Conservation (phyloP, 2,329 filamentous ascomycete species). For the Talaromyces funiculosus region DNA sequence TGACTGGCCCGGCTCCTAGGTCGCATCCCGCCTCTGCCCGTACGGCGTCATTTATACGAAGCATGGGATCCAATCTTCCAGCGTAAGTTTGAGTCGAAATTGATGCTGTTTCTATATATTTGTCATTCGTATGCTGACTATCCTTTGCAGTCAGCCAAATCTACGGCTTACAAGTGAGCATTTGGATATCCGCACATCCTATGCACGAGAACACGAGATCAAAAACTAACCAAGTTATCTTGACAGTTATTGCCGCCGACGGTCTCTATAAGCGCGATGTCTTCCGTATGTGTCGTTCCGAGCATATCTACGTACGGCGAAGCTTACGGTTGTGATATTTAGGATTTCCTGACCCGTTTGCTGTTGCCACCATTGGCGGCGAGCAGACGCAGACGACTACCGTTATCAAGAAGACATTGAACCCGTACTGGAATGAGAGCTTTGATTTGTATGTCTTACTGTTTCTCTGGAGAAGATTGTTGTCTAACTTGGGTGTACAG, state of each 20-base stretch:
- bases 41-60: slow-evolving; percentile 21
- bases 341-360: slow-evolving; percentile 98
- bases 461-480: neutral
- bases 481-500: slow-evolving; percentile 43
- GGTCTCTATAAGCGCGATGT: slow-evolving; percentile 99
- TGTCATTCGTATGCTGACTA: slow-evolving; percentile 18
- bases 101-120: neutral
- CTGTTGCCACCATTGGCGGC: slow-evolving; percentile 92
- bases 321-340: slow-evolving; percentile 9
- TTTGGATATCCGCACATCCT: slow-evolving; percentile 2
- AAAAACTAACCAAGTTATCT: slow-evolving; percentile 2
- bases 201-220: neutral
- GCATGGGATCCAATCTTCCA: slow-evolving; percentile 57
- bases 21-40: slow-evolving; percentile 23
- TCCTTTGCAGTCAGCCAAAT: slow-evolving; percentile 64
- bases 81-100: slow-evolving; percentile 46
- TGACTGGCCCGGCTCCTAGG: slow-evolving; percentile 29
- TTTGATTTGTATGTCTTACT: slow-evolving; percentile 78
- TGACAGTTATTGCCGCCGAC: slow-evolving; percentile 91
- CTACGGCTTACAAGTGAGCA: slow-evolving; percentile 81
- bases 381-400: slow-evolving; percentile 98
- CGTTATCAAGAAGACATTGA: slow-evolving; percentile 94
- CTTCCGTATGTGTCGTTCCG: slow-evolving; percentile 65
- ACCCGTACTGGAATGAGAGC: slow-evolving; percentile 99
- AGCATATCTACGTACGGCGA: neutral